A percentile compares a stretch with the other conserved stretches of the same genome.
Conservation (phyloP, 805 yeast species). For the Debaryomyces prosopidis region DNA sequence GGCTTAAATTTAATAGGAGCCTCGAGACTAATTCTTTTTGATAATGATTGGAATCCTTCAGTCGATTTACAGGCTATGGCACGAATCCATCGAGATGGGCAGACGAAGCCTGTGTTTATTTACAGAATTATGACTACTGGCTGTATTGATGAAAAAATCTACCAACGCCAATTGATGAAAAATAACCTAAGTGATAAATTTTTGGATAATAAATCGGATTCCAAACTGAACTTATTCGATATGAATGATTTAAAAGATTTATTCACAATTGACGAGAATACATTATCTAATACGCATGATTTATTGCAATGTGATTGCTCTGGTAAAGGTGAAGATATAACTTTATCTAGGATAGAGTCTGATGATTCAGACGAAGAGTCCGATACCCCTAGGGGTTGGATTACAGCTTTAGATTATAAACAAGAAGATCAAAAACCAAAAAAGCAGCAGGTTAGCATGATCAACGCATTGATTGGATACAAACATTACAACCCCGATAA, state of each 20-base stretch:
- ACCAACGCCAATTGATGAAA: constrained; percentile 88
- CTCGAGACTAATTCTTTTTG: constrained; percentile 78
- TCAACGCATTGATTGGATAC: constrained; percentile 61
- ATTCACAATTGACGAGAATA: constrained; percentile 55
- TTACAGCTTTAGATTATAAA: constrained; percentile 55
- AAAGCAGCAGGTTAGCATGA: constrained; percentile 44
- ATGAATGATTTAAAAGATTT: constrained; percentile 69
- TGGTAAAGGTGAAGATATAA: constrained; percentile 48
- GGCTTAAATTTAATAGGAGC: constrained; percentile 92
- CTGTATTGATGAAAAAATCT: constrained; percentile 89
- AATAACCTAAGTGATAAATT: constrained; percentile 75
- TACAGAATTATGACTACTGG: constrained; percentile 88
- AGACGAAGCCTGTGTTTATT: constrained; percentile 70
- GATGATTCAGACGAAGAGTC: constrained; percentile 11
- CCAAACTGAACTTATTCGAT: constrained; percentile 68
- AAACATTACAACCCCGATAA: constrained; percentile 58
- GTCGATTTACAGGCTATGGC: constrained; percentile 95
- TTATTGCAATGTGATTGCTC: constrained; percentile 63
- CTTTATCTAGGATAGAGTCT: constrained; percentile 14
- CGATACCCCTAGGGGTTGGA: constrained; percentile 39
- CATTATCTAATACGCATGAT: constrained; percentile 75
- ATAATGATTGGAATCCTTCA: constrained; percentile 97
- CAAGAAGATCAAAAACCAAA: constrained; percentile 2
- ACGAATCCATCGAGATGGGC: constrained; percentile 93
- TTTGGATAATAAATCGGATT: constrained; percentile 38